phyloP scores from a whole-genome alignment of 179 eudicot genomes.

The Patellifolia procumbens region DNA sequence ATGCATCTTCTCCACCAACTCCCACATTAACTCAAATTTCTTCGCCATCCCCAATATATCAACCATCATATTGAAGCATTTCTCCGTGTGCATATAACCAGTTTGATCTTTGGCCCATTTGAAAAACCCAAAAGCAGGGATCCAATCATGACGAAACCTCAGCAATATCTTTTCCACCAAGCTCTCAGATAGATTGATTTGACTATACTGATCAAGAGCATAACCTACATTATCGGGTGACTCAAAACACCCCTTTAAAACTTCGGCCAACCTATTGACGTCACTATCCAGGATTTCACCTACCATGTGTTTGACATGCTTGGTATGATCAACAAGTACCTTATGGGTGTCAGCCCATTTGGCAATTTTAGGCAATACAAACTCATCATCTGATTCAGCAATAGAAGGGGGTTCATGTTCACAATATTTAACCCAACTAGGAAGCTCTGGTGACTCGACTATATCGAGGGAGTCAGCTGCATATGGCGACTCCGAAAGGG shows the following conservation, averaged over 20 bases:
- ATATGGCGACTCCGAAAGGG: slow-evolving; percentile 15
- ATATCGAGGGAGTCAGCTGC: slow-evolving; percentile 15
- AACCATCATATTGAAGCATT: slow-evolving; percentile 62
- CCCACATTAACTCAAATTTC: slow-evolving; percentile 71
- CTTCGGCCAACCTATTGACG: slow-evolving; percentile 47
- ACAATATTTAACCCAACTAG: slow-evolving; percentile 62
- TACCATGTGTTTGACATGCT: slow-evolving; percentile 38
- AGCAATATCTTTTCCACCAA: slow-evolving; percentile 58
- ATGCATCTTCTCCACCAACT: slow-evolving; percentile 67
- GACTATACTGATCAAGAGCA: slow-evolving; percentile 38
- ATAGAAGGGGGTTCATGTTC: slow-evolving; percentile 33
- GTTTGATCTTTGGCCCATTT: slow-evolving; percentile 60
- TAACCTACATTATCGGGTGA: slow-evolving; percentile 49
- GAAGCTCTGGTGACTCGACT: slow-evolving; percentile 74
- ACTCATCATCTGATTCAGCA: slow-evolving; percentile 48
- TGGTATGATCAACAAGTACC: slow-evolving; percentile 30
- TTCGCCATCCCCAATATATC: slow-evolving; percentile 70
- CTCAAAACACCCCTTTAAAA: slow-evolving; percentile 42
- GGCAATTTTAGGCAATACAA: slow-evolving; percentile 55
- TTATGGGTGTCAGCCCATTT: slow-evolving; percentile 56
- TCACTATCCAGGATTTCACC: slow-evolving; percentile 48
- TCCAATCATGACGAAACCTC: slow-evolving; percentile 72
- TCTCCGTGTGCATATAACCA: slow-evolving; percentile 38
- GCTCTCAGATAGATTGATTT: slow-evolving; percentile 43
- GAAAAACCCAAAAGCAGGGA: slow-evolving; percentile 63